Base-by-base conservation (phyloP, 177 flowering plant genomes). In the Telopea speciosissima region DNA sequence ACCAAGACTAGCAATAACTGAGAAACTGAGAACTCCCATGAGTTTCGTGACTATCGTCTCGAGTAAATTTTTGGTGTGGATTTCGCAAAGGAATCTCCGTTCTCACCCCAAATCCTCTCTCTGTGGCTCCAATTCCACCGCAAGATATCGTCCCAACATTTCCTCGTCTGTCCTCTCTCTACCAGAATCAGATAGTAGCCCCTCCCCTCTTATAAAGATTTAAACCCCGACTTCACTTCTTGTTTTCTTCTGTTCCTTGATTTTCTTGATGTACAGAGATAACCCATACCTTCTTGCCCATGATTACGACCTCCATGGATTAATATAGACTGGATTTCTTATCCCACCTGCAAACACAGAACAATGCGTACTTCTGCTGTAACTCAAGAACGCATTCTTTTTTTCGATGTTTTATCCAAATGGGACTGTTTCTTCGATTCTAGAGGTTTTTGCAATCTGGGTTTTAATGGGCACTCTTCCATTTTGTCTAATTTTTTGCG, bases 381-480 rank as follows among this genome's bases (percentile, higher is more conserved):
- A 40, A 69, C 82, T 67, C 91, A 85, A 76, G 98, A 93, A 64
- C 75, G 90, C 63, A 67, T 58, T 8, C 73, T 66, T 23, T 68
- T 72, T 56, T 56, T 73, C 63, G 85, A 86, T 64, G 77, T 84
- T 28, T 80, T 83, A 13, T 73, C 80, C 44, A 83, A 76, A 68
- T 76, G 85, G 67, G 85, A 85, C 42, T 36, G 71, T 26, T 84
- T 81, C 0, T 72, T 81, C 31, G 79, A 76, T 68, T 72, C 83
- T 8, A 76, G 73, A 36, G 69, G 60, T 64, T 75, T 78, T 24
- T 70, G 44, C 28, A 26, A 24, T 52, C 26, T 67, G 60, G 71
- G 60, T 70, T 77, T 81, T 5, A 85, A 79, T 76, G 90, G 85
- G 75, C 63, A 61, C 33, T 72, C 85, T 68, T 73, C 85, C 1